Percentiles rank a stretch among this genome's conserved stretches.
Evolutionary conservation across 2,329 filamentous ascomycete species (phyloP).

Genomic region (Neophaeococcomyces aloes): DNA sequence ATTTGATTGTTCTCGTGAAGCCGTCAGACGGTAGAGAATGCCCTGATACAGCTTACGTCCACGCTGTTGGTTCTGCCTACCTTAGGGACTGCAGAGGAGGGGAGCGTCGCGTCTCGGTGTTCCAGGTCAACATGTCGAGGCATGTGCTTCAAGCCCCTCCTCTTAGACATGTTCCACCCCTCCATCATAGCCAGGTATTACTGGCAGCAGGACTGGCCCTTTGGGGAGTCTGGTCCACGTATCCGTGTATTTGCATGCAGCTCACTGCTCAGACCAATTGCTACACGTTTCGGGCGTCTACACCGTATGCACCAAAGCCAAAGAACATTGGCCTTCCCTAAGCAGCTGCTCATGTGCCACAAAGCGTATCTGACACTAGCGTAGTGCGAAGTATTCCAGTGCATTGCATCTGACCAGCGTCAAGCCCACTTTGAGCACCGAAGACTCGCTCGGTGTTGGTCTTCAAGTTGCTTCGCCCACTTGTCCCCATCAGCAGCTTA

Average conservation of each 20-base stretch:
- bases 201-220: neutral
- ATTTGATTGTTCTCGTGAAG: no score
- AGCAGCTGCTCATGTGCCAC: constrained; percentile 8
- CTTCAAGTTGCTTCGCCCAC: constrained; percentile 6
- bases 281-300: no score
- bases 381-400: constrained; percentile 3
- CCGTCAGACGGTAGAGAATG: no score
- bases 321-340: neutral
- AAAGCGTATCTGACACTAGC: constrained; percentile 10
- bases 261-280: neutral
- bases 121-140: neutral
- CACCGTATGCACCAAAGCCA: neutral
- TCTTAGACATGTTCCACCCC: constrained; percentile 2
- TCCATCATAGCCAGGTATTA: constrained; percentile 4
- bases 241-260: constrained; percentile 8
- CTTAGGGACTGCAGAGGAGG: no score
- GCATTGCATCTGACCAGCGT: constrained; percentile 7
- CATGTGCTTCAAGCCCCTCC: constrained; percentile 1
- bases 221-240: constrained; percentile 5
- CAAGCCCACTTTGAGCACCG: neutral
- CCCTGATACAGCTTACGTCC: no score
- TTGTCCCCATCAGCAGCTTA: neutral
- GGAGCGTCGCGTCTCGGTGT: neutral
- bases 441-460: neutral
- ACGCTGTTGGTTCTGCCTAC: no score